Evolutionary conservation across 768 basidiomycete genomes (phyloP).

Genomic region (Suillus occidentalis): DNA sequence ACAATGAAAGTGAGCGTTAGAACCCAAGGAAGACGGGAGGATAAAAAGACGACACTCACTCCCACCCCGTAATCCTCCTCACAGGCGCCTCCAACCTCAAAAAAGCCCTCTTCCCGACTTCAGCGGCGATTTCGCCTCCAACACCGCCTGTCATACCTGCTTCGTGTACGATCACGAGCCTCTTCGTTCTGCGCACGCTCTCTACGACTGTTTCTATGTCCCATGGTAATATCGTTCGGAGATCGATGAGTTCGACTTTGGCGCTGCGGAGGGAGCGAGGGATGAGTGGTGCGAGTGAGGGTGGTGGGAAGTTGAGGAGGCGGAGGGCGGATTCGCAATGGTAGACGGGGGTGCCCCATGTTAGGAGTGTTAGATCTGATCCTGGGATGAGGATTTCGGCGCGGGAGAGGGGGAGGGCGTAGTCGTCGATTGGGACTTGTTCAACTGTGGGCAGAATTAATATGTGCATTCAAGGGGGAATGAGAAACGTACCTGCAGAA

Average conservation of each 20-base stretch:
- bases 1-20: slow-evolving; percentile 33
- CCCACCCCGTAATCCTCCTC: slow-evolving; percentile 87
- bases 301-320: slow-evolving; percentile 66
- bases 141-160: slow-evolving; percentile 85
- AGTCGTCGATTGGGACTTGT: slow-evolving; percentile 91
- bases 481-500: slow-evolving; percentile 58
- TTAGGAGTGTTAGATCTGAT: slow-evolving; percentile 82
- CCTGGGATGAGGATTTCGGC: slow-evolving; percentile 78
- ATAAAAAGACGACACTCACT: slow-evolving; percentile 56
- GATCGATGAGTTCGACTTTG: slow-evolving; percentile 85
- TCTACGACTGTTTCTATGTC: slow-evolving; percentile 78
- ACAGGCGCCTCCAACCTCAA: slow-evolving; percentile 87
- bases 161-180: slow-evolving; percentile 90
- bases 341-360: slow-evolving; percentile 94
- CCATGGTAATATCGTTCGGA: slow-evolving; percentile 89
- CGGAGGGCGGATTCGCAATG: slow-evolving; percentile 84
- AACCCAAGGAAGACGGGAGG: background rate
- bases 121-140: slow-evolving; percentile 91
- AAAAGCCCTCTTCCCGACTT: slow-evolving; percentile 83
- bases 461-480: slow-evolving; percentile 1
- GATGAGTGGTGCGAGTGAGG: slow-evolving; percentile 60
- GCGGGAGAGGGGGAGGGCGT: slow-evolving; percentile 74
- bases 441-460: slow-evolving; percentile 53
- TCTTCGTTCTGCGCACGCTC: slow-evolving; percentile 82
- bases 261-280: slow-evolving; percentile 65